phyloP scores from a whole-genome alignment of 176 grass and related monocot species.

The Thalia dealbata region DNA sequence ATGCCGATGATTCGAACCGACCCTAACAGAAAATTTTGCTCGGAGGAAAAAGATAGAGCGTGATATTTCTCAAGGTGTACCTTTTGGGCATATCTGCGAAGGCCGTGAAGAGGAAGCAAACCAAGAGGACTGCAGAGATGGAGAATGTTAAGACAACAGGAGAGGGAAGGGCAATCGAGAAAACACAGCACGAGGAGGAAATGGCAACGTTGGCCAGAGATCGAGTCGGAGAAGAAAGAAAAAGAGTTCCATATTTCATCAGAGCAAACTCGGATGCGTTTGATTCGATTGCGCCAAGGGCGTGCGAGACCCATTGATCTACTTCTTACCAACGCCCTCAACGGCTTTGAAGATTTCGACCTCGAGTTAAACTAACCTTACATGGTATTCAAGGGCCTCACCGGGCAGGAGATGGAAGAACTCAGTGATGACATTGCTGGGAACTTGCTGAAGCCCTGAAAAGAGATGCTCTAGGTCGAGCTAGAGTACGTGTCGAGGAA shows the following conservation, averaged over 20 bases:
- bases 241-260: slow-evolving; percentile 99
- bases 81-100: slow-evolving; percentile 76
- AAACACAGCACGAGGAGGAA: slow-evolving; percentile 93
- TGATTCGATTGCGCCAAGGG: slow-evolving; percentile 84
- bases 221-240: slow-evolving; percentile 99
- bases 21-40: too few relatives aligned
- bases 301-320: slow-evolving; percentile 93
- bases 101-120: slow-evolving; percentile 66
- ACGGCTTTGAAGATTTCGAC: slow-evolving; percentile 64
- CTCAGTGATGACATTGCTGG: slow-evolving; percentile 84
- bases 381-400: slow-evolving; percentile 86
- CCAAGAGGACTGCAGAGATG: slow-evolving; percentile 92
- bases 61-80: slow-evolving; percentile 68
- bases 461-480: slow-evolving; percentile 84
- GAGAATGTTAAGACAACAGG: slow-evolving; percentile 99
- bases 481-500: slow-evolving; percentile 94
- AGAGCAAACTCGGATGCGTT: slow-evolving; percentile 95
- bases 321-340: slow-evolving; percentile 89
- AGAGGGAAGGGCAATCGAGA: slow-evolving; percentile 93
- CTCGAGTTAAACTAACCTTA: slow-evolving; percentile 94
- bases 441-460: slow-evolving; percentile 74
- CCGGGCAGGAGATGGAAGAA: slow-evolving; percentile 92
- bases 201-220: slow-evolving; percentile 85
- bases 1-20: too few relatives aligned
- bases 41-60: slow-evolving; percentile 97